A percentile compares a stretch with the other conserved stretches of the same genome.
Evolutionary conservation across 805 yeast species (phyloP).

Genomic region (Myxozyma geophila): DNA sequence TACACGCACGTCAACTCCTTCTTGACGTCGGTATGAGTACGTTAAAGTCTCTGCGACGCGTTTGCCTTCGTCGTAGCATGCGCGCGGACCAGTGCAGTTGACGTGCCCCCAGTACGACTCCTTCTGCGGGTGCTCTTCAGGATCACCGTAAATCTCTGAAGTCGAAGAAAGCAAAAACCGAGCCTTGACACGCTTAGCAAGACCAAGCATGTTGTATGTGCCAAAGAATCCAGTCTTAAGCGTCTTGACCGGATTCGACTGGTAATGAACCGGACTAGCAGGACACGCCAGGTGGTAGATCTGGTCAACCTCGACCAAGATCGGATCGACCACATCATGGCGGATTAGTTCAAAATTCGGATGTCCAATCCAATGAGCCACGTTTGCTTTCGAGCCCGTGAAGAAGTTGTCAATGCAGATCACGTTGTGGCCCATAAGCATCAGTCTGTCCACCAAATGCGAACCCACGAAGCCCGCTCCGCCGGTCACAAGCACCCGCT

Average conservation of each 20-base stretch:
- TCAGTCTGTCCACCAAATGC: constrained; percentile 41
- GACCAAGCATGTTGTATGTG: constrained; percentile 42
- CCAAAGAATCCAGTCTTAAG: constrained; percentile 42
- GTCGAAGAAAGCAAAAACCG: constrained; percentile 41
- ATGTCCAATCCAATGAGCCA: constrained; percentile 42
- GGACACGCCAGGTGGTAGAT: constrained; percentile 42
- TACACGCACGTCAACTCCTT: constrained; percentile 40
- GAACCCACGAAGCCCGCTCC: constrained; percentile 43
- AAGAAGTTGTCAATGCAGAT: constrained; percentile 41
- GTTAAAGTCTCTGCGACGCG: constrained; percentile 42
- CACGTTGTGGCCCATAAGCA: constrained; percentile 41
- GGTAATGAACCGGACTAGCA: constrained; percentile 42
- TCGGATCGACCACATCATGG: constrained; percentile 42
- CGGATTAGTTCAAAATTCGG: constrained; percentile 42
- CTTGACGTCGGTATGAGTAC: constrained; percentile 40
- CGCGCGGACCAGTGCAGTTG: constrained; percentile 40
- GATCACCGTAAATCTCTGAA: constrained; percentile 42
- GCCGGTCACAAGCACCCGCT: constrained; percentile 40
- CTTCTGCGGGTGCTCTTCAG: constrained; percentile 41
- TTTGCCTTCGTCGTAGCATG: constrained; percentile 43
- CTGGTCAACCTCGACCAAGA: constrained; percentile 41
- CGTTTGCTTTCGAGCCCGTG: constrained; percentile 40
- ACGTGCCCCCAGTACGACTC: constrained; percentile 42
- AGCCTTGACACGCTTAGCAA: constrained; percentile 42
- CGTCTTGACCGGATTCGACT: constrained; percentile 41